Evolutionary conservation across 2,329 filamentous ascomycete genomes (phyloP).

Genomic region (Claviceps sorghi): DNA sequence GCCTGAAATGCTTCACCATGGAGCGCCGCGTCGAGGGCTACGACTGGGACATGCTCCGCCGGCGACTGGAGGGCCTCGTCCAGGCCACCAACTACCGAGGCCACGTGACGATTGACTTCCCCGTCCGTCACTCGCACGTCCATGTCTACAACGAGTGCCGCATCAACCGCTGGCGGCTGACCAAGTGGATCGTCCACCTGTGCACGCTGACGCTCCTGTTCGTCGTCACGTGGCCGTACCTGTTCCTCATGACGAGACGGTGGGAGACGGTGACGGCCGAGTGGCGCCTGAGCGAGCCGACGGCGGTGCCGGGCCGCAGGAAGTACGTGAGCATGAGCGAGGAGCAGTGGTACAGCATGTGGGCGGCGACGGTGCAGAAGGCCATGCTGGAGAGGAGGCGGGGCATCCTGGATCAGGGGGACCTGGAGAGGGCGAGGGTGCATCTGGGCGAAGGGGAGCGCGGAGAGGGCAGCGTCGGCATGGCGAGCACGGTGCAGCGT

Average conservation of each 20-base stretch:
- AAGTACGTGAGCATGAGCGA: constrained; percentile 40
- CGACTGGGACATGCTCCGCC: constrained; percentile 38
- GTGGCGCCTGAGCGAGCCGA: constrained; percentile 31
- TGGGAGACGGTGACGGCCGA: constrained; percentile 49
- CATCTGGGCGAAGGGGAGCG: constrained; percentile 14
- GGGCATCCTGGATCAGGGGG: constrained; percentile 39
- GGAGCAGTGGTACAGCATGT: constrained; percentile 47
- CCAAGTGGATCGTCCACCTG: constrained; percentile 46
- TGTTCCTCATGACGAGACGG: constrained; percentile 51
- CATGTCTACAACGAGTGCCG: constrained; percentile 49
- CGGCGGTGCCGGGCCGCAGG: constrained; percentile 18
- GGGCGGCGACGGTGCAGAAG: constrained; percentile 43
- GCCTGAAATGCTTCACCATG: constrained; percentile 42
- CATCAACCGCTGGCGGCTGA: constrained; percentile 51
- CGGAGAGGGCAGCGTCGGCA: constrained; percentile 20
- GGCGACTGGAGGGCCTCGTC: constrained; percentile 41
- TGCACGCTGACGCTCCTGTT: constrained; percentile 55
- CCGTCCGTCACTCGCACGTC: constrained; percentile 38
- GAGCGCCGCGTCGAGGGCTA: constrained; percentile 42
- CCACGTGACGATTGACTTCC: constrained; percentile 42
- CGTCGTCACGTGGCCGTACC: constrained; percentile 55
- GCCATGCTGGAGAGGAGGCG: constrained; percentile 45
- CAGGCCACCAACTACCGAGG: constrained; percentile 54
- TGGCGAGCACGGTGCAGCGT: constrained; percentile 31
- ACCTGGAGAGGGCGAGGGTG: constrained; percentile 30